These are phyloP conservation scores for Davidsoniella neocaledoniae DNA, from an alignment of 2,329 filamentous ascomycete species.

Conservation along the genomic window DNA sequence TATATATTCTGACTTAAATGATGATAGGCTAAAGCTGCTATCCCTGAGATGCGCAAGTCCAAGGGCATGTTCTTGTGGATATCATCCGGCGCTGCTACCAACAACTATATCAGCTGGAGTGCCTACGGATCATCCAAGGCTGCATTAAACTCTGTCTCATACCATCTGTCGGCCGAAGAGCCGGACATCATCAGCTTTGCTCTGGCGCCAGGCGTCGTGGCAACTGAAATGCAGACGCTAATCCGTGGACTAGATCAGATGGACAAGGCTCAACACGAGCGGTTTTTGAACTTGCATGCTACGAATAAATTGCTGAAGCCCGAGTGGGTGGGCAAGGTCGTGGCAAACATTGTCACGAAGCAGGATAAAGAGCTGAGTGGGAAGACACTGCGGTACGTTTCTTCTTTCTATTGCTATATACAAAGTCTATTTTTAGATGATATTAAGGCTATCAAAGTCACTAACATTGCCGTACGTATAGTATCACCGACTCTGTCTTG, in stretches of 20 bases:
- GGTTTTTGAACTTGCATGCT: slow-evolving; percentile 53
- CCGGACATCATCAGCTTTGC: slow-evolving; percentile 55
- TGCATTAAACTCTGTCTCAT: slow-evolving; percentile 61
- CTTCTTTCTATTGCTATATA: slow-evolving; percentile 16
- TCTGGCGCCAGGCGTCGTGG: slow-evolving; percentile 63
- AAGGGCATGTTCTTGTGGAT: slow-evolving; percentile 61
- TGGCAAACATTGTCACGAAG: slow-evolving; percentile 57
- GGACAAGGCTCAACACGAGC: slow-evolving; percentile 40
- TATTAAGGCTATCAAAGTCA: background rate
- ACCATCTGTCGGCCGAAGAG: slow-evolving; percentile 61
- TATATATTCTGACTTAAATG: background rate
- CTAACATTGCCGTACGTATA: slow-evolving; percentile 3
- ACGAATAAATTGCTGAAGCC: slow-evolving; percentile 59
- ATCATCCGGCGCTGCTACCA: slow-evolving; percentile 59
- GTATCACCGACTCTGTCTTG: slow-evolving; percentile 24
- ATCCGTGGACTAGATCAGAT: slow-evolving; percentile 47
- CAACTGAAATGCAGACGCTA: slow-evolving; percentile 80
- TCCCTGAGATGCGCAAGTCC: slow-evolving; percentile 50
- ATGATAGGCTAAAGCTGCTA: slow-evolving; percentile 49
- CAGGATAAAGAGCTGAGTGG: slow-evolving; percentile 55
- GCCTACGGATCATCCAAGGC: slow-evolving; percentile 74
- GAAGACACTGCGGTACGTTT: slow-evolving; percentile 49
- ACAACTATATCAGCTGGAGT: slow-evolving; percentile 56
- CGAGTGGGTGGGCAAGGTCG: slow-evolving; percentile 71
- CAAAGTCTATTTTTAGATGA: too few relatives aligned